Conservation (phyloP, 176 grass and related monocot species). For the Luzula sylvatica region DNA sequence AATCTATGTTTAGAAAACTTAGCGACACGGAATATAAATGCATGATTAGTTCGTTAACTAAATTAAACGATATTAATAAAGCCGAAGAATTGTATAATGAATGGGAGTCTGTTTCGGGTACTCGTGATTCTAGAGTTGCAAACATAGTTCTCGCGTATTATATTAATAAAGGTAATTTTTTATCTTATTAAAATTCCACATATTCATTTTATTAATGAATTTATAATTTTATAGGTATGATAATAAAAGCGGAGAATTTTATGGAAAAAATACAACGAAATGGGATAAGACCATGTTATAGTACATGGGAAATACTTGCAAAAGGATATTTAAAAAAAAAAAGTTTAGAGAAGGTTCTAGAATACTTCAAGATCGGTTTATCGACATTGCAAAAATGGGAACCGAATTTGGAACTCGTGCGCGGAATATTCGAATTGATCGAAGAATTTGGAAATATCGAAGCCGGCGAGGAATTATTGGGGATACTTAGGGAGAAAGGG, state of each 20-base stretch:
- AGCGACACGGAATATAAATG: constrained; percentile 62
- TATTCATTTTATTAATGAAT: neutral
- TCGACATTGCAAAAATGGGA: constrained; percentile 66
- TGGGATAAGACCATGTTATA: constrained; percentile 55
- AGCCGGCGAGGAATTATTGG: constrained; percentile 49
- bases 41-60: constrained; percentile 66
- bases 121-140: constrained; percentile 44
- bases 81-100: constrained; percentile 38
- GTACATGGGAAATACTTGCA: constrained; percentile 61
- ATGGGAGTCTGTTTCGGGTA: constrained; percentile 45
- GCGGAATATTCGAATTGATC: constrained; percentile 27
- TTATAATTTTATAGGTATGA: constrained; percentile 12
- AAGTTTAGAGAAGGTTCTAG: constrained; percentile 35
- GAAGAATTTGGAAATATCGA: constrained; percentile 44
- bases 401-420: constrained; percentile 38
- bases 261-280: constrained; percentile 20
- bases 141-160: constrained; percentile 69
- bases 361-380: constrained; percentile 51
- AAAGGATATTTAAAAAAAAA: constrained; percentile 43
- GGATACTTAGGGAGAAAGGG: constrained; percentile 40
- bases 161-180: constrained; percentile 37
- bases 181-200: too few species aligned
- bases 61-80: constrained; percentile 42
- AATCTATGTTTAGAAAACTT: constrained; percentile 44
- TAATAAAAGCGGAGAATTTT: constrained; percentile 42